Evolutionary conservation across 208 protist genomes (phyloP), one percentile per base, ranked within the genome.

Genomic region (Leishmania martiniquensis): DNA sequence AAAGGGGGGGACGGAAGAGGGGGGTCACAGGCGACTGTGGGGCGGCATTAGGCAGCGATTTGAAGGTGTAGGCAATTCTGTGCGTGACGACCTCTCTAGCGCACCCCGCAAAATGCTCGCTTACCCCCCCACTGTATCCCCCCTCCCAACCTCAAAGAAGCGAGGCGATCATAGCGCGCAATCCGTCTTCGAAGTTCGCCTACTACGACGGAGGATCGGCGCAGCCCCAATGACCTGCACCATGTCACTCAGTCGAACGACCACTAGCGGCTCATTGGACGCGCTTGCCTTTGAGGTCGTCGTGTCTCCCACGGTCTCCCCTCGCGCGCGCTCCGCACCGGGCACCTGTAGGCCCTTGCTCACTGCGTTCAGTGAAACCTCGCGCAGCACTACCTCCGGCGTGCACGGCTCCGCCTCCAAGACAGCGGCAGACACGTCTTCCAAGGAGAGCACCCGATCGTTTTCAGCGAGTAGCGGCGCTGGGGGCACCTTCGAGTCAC

Each of bases 391-490:
- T 17, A 90, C 77, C 37, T 81, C 87, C 17, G 93, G 93, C 13
- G 93, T 96, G 37, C 82, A 52, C 47, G 93, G 90, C 81, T 96
- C 90, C 39, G 90, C 83, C 42, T 86, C 84, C 15, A 80, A 67
- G 51, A 96, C 88, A 3, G 88, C 85, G 20, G 72, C 72, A 17
- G 81, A 85, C 12, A 96, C 82, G 65, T 90, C 83, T 12, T 74
- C 67, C 25, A 94, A 60, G n/a, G 69, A 65, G 52, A 96, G 79
- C 17, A 91, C 81, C 39, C 80, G 82, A 57, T 57, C 83, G 22
- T 60, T 80, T 22, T 76, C 63, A 52, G 32, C 52, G 22, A 82
- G 37, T 49, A 72, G 47, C 54, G 70, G 60, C 45, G 54, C 9
- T 22, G 70, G 45, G 2, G 47, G 55, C 10, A 62, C 29, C 32